Evolutionary conservation across 345 rosid species (phyloP).

Genomic region (Moringa oleifera): DNA sequence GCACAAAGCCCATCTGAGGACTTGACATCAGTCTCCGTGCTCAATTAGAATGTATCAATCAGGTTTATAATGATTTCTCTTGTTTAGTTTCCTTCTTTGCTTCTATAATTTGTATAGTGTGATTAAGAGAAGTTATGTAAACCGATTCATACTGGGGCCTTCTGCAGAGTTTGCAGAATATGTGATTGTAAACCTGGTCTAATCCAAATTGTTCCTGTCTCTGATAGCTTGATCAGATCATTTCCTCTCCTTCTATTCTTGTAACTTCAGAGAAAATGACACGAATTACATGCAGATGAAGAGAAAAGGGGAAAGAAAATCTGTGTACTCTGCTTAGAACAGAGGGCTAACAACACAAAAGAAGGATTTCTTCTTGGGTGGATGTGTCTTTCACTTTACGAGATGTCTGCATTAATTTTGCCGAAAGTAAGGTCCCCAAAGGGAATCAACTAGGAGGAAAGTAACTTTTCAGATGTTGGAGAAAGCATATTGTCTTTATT

Average conservation of each 20-base stretch:
- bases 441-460: neutral
- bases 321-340: too few relatives aligned
- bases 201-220: too few relatives aligned
- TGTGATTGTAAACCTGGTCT: too few relatives aligned
- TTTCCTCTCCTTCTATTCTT: too few relatives aligned
- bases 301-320: too few relatives aligned
- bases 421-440: neutral
- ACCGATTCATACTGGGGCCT: slow-evolving; percentile 7
- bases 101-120: neutral
- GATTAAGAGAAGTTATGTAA: neutral
- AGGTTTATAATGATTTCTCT: neutral
- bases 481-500: neutral
- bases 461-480: neutral
- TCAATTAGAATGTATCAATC: neutral
- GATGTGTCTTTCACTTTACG: too few relatives aligned
- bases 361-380: too few relatives aligned
- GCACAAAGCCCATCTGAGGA: slow-evolving; percentile 6
- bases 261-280: too few relatives aligned
- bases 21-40: slow-evolving; percentile 8
- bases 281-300: too few relatives aligned
- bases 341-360: too few relatives aligned
- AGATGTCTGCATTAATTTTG: neutral
- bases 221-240: too few relatives aligned
- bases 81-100: neutral
- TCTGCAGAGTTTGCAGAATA: neutral